Evolutionary conservation across 2,329 filamentous ascomycete species (phyloP), one percentile per base, ranked within the genome.

Genomic region (Leptographium flavum): DNA sequence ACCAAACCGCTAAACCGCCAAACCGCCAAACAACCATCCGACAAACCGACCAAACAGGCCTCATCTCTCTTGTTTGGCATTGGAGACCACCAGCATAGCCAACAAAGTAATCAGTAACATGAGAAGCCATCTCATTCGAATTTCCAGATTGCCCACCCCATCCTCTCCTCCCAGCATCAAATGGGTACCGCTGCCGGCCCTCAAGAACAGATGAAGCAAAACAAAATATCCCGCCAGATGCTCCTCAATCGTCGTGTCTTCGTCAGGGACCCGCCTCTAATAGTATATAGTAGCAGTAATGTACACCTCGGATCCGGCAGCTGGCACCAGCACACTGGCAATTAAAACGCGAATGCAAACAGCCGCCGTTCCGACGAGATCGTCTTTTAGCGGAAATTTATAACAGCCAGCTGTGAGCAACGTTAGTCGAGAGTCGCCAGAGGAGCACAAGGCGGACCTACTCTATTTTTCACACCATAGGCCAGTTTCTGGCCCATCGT

Each of bases 401-500:
- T 53, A 2, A 55, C 52, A 10, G 53, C 53, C 42, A 55, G 36
- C 53, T 53, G 28, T 5, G 7, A 5, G 3, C 4, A 7, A 19
- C 2, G 28, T 17, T 13, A 31, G 13, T 42, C 9, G 19, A 4
- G 32, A 17, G 3, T 22, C 21, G 10, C 25, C 21, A 11, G 31
- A 4, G 5, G 25, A 3, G 13, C 6, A 25, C 9, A 7, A 5
- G 2, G 10, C 25, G 4, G 36, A 69, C 75, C 58, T 67, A 80
- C 76, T 56, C 71, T 64, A 53, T 70, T 79, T 53, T 78, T 79
- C 6, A 73, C 70, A 15, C 76, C 77, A 56, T 79, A 81, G 0
- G 76, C 76, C 47, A 81, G 62, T 53, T 74, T 78, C 50, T 75
- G 70, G 5, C 77, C 77, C 42, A 70, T 69, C 5, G 70, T 64